phyloP scores from a whole-genome alignment of 169 alveolate species.

The Babesia divergens region DNA sequence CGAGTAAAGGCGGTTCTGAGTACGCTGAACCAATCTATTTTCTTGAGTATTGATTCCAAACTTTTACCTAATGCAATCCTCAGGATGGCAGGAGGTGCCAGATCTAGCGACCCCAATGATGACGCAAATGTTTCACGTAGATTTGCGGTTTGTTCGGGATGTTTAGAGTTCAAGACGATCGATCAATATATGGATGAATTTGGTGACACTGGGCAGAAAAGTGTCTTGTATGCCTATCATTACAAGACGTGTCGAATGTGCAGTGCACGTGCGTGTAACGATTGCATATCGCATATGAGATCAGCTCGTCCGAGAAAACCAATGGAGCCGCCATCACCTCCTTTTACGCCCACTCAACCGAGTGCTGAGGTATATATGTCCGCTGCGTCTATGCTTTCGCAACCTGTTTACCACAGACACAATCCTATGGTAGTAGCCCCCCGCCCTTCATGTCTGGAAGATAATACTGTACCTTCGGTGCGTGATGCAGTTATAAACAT shows the following conservation, averaged over 20 bases:
- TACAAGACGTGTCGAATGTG: constrained; percentile 31
- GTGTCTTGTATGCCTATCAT: constrained; percentile 7
- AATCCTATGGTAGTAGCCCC: not conserved
- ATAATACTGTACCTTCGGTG: not conserved
- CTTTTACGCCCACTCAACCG: not conserved
- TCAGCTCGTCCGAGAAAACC: not conserved
- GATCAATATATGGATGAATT: constrained; percentile 2
- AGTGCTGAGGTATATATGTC: constrained; percentile 16
- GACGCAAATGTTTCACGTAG: not conserved
- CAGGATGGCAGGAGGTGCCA: not conserved
- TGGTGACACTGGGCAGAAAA: not conserved
- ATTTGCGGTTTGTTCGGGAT: constrained; percentile 41
- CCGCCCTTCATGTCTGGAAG: not conserved
- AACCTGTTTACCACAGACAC: constrained; percentile 11
- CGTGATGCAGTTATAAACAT: constrained; percentile 2
- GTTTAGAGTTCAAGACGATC: constrained; percentile 49
- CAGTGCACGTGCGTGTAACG: constrained; percentile 22
- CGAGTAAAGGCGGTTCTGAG: constrained; percentile 14
- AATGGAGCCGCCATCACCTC: not conserved
- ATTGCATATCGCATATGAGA: constrained; percentile 23
- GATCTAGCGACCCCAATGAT: not conserved
- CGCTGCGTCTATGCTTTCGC: constrained; percentile 24
- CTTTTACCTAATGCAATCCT: constrained; percentile 21
- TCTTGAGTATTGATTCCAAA: constrained; percentile 17
- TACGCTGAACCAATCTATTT: constrained; percentile 5